Evolutionary conservation across 208 protist genomes (phyloP).

Genomic region (Spongospora subterranea): DNA sequence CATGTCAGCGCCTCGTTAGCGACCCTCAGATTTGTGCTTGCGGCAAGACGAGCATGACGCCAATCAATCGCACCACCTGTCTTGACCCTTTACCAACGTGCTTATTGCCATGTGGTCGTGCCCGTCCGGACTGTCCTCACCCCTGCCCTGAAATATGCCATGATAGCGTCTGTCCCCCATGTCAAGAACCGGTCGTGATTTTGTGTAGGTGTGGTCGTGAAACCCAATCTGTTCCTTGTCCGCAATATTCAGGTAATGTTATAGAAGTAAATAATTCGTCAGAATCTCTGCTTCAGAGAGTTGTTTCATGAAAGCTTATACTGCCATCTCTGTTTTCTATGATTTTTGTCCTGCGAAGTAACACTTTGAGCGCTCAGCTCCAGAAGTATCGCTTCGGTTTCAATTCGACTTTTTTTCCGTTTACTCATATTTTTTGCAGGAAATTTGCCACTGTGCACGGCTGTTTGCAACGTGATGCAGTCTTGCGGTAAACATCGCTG

Average conservation of each 20-base stretch:
- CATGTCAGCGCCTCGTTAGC: background rate
- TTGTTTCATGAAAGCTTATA: no score
- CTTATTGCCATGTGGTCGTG: background rate
- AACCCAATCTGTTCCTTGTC: background rate
- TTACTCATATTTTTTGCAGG: background rate
- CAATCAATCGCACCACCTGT: background rate
- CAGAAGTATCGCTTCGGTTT: background rate
- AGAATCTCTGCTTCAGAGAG: no score
- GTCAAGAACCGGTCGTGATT: background rate
- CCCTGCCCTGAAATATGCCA: background rate
- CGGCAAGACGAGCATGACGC: background rate
- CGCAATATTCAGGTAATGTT: no score
- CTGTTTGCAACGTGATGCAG: background rate
- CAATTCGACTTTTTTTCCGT: background rate
- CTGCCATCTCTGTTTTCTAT: no score
- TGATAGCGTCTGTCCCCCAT: background rate
- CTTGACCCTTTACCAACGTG: background rate
- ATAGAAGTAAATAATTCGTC: no score
- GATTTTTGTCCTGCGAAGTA: no score
- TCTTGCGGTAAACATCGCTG: background rate
- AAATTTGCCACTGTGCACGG: background rate
- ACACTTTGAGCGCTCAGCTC: background rate
- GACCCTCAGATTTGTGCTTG: background rate
- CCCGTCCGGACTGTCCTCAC: background rate
- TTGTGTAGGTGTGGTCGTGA: background rate